phyloP scores from a whole-genome alignment of 1,139 yeast genomes.

The Hyphopichia buzzinii region DNA sequence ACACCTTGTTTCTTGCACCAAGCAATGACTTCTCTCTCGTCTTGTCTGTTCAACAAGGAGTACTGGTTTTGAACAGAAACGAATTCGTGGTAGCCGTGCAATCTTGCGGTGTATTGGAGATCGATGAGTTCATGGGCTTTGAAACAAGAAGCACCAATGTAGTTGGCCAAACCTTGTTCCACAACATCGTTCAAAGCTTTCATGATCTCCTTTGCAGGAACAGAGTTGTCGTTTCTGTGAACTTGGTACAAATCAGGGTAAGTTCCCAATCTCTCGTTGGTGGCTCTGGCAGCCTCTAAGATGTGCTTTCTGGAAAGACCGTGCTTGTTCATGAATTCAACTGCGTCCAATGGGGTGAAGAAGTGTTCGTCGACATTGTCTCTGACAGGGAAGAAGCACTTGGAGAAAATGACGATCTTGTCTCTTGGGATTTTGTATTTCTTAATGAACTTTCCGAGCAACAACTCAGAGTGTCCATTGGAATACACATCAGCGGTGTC shows the following conservation, averaged over 20 bases:
- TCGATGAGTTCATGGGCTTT: slow-evolving; percentile 30
- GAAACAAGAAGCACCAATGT: slow-evolving; percentile 57
- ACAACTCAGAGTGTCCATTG: slow-evolving; percentile 39
- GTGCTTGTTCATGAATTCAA: slow-evolving; percentile 12
- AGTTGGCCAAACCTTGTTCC: slow-evolving; percentile 41
- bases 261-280: slow-evolving; percentile 51
- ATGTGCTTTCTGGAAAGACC: slow-evolving; percentile 58
- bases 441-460: slow-evolving; percentile 43
- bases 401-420: slow-evolving; percentile 31
- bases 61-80: slow-evolving; percentile 59
- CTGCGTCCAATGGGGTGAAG: not conserved
- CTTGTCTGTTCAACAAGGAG: slow-evolving; percentile 39
- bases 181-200: slow-evolving; percentile 47
- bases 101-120: slow-evolving; percentile 34
- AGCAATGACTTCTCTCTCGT: slow-evolving; percentile 59
- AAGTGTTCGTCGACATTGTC: not conserved
- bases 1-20: slow-evolving; percentile 22
- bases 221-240: slow-evolving; percentile 45
- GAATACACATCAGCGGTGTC: slow-evolving; percentile 53
- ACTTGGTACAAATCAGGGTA: slow-evolving; percentile 49
- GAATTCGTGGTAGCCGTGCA: slow-evolving; percentile 52
- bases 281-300: slow-evolving; percentile 47
- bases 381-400: slow-evolving; percentile 16
- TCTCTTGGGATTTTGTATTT: slow-evolving; percentile 15
- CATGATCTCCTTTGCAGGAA: slow-evolving; percentile 46